Conservation (phyloP, 345 rosid genomes). For the Iberis pinnata region DNA sequence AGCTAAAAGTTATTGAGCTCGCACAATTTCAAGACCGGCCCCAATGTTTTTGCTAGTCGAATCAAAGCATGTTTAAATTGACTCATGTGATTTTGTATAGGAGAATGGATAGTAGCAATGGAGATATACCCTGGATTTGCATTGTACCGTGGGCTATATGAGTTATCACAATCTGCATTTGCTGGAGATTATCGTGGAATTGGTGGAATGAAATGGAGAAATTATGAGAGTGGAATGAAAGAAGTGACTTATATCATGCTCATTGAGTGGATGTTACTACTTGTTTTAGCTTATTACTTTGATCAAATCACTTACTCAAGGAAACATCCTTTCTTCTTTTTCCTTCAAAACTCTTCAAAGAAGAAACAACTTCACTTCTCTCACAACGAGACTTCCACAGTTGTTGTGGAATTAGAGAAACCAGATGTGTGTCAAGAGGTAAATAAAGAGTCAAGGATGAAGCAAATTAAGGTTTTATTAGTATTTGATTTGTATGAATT, state of each 20-base stretch:
- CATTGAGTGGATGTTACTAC: slow-evolving; percentile 70
- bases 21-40: no score
- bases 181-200: slow-evolving; percentile 45
- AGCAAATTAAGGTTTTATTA: neutral
- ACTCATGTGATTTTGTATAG: slow-evolving; percentile 32
- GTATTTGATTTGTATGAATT: neutral
- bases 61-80: neutral
- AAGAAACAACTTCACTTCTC: slow-evolving; percentile 28
- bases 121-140: slow-evolving; percentile 92
- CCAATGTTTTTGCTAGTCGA: neutral
- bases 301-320: slow-evolving; percentile 54
- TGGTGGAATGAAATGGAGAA: slow-evolving; percentile 69
- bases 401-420: slow-evolving; percentile 67
- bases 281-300: slow-evolving; percentile 56
- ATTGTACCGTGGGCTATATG: slow-evolving; percentile 80
- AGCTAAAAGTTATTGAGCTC: no score
- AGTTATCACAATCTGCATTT: slow-evolving; percentile 59
- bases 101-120: slow-evolving; percentile 57
- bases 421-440: slow-evolving; percentile 89
- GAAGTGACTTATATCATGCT: slow-evolving; percentile 61
- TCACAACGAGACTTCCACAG: slow-evolving; percentile 56
- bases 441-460: slow-evolving; percentile 8
- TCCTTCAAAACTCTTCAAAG: slow-evolving; percentile 38
- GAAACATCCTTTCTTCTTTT: slow-evolving; percentile 54
- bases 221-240: slow-evolving; percentile 64